Base-by-base conservation (phyloP, 139 green algal species). In the Deuterostichococcus epilithicus region DNA sequence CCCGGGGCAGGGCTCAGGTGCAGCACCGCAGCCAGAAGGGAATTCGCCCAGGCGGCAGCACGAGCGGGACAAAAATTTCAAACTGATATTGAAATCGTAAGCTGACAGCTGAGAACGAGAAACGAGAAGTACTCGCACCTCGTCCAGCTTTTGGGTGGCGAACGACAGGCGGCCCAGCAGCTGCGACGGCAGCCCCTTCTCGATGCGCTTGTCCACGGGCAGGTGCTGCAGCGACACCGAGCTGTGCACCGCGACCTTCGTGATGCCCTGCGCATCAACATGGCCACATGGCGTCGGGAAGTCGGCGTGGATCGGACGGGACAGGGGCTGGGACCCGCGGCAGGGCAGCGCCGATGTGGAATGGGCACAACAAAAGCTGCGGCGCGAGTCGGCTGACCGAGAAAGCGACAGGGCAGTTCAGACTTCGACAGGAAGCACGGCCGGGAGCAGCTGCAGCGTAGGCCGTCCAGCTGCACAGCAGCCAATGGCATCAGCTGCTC, bases 151-250 rank as follows among this genome's bases (percentile, higher is more conserved):
- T 85, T 97, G 88, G 25, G 71, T 70, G 26, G 93, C 93, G 72
- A 97, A 97, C 33, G 87, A 84, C 76, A 97, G 85, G 36, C 83
- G 82, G 34, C 18, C 0, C 15, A 38, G n/a, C 28, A 86, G 59
- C 30, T 71, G 44, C 22, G 44, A 33, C 38, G 83, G 72, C 44
- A 85, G 70, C 32, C 60, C 77, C 8, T 72, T 75, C 83, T 96
- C 92, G n/a, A 74, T 60, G 26, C 73, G 37, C 33, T 88, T 47
- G 82, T 92, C 83, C 78, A 88, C 88, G 30, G 93, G 92, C 68
- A 97, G 78, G 81, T 97, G 93, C 86, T 93, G 91, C 65, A 97
- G 89, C 2, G 91, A 89, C 0, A 83, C 89, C 37, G 83, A 92
- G 34, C 80, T 84, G 80, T 90, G 87, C 68, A 93, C 80, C 35